Base-by-base conservation (phyloP, 2,329 filamentous ascomycete species). In the Didymella pinodella region DNA sequence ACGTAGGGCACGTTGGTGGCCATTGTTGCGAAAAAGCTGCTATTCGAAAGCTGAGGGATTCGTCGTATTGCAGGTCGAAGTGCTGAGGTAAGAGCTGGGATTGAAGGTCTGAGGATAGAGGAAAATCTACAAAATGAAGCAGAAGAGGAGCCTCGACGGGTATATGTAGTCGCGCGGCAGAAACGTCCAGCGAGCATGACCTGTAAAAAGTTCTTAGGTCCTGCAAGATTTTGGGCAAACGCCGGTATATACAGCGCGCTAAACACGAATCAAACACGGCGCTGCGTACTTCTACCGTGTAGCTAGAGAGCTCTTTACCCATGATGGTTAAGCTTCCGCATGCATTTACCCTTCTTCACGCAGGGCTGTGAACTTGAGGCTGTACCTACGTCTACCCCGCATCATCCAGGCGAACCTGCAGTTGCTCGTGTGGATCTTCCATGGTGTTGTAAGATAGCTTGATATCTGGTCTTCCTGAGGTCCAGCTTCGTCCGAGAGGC, bases 1-100 rank as follows among this genome's bases (percentile, higher is more conserved):
- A 77, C 61, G 50, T 65, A 66, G 5, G 74, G 75, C 18, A 65
- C 65, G 45, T 68, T 64, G 59, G 69, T 46, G 57, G 64, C 63
- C 70, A 72, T 72, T 58, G 62, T 69, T 59, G 65, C 65, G 56
- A 68, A 61, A 25, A 50, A 57, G 57, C 52, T 61, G 38, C 65
- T 59, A 43, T 29, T 54, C n/a, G 28, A 51, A 26, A 14, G 12
- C 38, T 11, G 50, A 14, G 25, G 40, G 55, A 32, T 53, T 57
- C 26, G 55, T 26, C 40, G 50, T 32, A 44, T 45, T 48, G 51
- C 48, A 54, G 56, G 47, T 57, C 46, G 51, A 49, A 56, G 46
- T 28, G 48, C 16, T 48, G 61, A 38, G 44, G 18, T 38, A 54
- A 46, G 50, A 53, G 55, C 45, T 54, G 41, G 32, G 57, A 59